phyloP scores from a whole-genome alignment of 176 grass and related monocot species.

The Paspalum vaginatum region DNA sequence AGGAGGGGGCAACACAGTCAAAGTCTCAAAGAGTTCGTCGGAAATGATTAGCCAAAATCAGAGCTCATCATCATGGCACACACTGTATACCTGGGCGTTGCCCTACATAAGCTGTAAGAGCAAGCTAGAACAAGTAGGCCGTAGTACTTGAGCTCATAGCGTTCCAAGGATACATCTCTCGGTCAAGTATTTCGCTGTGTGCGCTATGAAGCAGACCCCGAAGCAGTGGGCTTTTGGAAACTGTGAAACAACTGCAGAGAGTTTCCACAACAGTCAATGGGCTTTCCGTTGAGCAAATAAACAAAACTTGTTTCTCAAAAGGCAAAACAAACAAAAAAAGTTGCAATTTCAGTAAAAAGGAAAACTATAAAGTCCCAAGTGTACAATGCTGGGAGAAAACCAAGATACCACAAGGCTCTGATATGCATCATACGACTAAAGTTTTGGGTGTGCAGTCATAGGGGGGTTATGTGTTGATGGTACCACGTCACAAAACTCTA shows the following conservation, averaged over 20 bases:
- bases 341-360: neutral
- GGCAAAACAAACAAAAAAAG: neutral
- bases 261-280: neutral
- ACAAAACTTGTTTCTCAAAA: neutral
- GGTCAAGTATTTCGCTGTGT: constrained; percentile 51
- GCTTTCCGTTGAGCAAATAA: neutral
- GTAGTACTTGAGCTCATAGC: constrained; percentile 24
- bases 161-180: constrained; percentile 50
- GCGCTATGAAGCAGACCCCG: constrained; percentile 53
- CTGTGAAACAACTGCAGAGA: constrained; percentile 57
- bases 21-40: neutral
- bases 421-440: neutral
- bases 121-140: neutral
- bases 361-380: neutral
- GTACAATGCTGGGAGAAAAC: neutral
- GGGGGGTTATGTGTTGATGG: neutral
- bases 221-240: constrained; percentile 60
- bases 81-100: neutral
- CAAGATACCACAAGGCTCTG: neutral
- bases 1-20: neutral
- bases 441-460: neutral
- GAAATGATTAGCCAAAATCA: neutral
- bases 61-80: neutral
- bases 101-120: neutral
- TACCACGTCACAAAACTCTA: constrained; percentile 15